Percentiles rank a stretch among this genome's conserved stretches.
Conservation (phyloP, 768 basidiomycete species). For the Rhodotorula babjevae region DNA sequence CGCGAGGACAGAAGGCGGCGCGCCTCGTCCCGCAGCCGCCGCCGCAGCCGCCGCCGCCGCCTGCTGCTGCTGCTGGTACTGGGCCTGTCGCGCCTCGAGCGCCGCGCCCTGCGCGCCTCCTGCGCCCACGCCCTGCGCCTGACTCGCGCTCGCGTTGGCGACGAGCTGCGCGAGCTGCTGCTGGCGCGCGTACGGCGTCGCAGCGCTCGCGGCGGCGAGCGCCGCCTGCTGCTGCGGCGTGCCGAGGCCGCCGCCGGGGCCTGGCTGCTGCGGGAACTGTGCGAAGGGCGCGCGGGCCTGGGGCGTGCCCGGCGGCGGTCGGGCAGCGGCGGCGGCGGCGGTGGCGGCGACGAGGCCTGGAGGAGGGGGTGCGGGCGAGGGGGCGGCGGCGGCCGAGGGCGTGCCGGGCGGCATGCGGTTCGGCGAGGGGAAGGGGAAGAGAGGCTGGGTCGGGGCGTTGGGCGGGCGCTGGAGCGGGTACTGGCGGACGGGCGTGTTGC, state of each 20-base stretch:
- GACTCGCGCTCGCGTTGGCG: neutral
- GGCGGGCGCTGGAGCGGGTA: constrained; percentile 34
- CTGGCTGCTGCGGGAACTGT: too few relatives aligned
- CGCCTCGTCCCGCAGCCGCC: neutral
- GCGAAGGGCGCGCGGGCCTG: too few relatives aligned
- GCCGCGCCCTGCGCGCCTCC: neutral
- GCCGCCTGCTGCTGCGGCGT: neutral
- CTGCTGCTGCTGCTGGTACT: constrained; percentile 15
- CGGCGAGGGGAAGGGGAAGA: constrained; percentile 24
- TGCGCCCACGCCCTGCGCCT: neutral
- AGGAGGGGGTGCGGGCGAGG: too few relatives aligned
- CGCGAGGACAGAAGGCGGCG: too few relatives aligned
- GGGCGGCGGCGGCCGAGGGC: neutral
- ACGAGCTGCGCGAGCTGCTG: constrained; percentile 14
- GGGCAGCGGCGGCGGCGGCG: too few relatives aligned
- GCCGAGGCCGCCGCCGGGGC: too few relatives aligned
- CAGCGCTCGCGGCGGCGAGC: too few relatives aligned
- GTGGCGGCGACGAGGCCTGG: too few relatives aligned
- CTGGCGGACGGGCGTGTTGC: constrained; percentile 15
- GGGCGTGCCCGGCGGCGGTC: too few relatives aligned
- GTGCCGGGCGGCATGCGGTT: neutral
- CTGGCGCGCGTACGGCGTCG: neutral
- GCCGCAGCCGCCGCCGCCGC: neutral
- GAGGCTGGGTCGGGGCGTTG: constrained; percentile 7
- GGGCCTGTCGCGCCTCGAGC: constrained; percentile 15